Evolutionary conservation across 495 filamentous ascomycete species (phyloP), one percentile per base, ranked within the genome.

Genomic region (Hamigera avellanea): DNA sequence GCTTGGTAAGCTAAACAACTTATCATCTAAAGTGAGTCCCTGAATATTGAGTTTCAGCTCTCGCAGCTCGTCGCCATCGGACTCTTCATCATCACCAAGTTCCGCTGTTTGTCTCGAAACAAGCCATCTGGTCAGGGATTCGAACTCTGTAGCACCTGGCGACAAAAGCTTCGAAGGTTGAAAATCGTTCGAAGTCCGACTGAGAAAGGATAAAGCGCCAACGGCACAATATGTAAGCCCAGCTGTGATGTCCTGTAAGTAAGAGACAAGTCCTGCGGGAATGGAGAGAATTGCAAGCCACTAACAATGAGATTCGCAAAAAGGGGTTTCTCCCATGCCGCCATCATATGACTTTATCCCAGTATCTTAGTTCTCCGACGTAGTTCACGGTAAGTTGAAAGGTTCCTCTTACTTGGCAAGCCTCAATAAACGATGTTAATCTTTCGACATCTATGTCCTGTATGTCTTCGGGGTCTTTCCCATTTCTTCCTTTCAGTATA

Each of bases 221-320:
- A 95, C 71, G 30, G 81, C 86, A 49, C 85, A 93, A 63, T 87
- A 93, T 33, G 85, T 84, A 50, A 84, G 83, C 33, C 89, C 89
- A 44, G 86, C 87, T 89, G 48, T 16, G 37, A 45, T 30, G 37
- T 34, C 26, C 43, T 19, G 33, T 34, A 30, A 32, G 43, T 50
- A 39, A 54, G 46, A 17, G 42, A 45, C 29, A 10, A 6, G 8
- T 14, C 33, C 35, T 43, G 39, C 30, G 15, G 21, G 39, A 34
- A 41, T 2, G 32, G 6, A 19, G 15, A n/a, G 12, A 15, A 33
- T 6, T 8, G 17, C 4, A 5, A 5, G 31, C 5, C 29, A 57
- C 75, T 34, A 70, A 89, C 85, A 82, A 56, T 98, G 89, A 13
- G 88, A 76, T 67, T 98, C 91, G 30, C 89, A 79, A 39, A 73